Percentiles rank a stretch among this genome's conserved stretches.
Conservation (phyloP, 2,329 filamentous ascomycete species). For the Epichloe typhina region DNA sequence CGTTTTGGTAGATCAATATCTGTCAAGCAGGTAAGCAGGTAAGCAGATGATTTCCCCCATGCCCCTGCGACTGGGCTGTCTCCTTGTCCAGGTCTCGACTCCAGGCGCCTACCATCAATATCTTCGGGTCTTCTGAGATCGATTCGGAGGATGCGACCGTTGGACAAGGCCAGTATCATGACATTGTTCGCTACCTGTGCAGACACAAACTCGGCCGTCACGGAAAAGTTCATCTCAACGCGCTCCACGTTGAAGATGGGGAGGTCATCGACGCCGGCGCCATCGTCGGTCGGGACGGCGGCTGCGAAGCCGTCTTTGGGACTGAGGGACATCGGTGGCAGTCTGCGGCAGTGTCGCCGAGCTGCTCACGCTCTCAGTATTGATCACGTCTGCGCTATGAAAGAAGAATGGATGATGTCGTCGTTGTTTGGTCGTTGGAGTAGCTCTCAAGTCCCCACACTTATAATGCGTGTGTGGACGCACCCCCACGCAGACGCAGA, state of each 20-base stretch:
- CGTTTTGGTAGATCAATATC: conserved; percentile 97
- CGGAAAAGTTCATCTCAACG: conserved; percentile 86
- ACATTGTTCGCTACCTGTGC: conserved; percentile 97
- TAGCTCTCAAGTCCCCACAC: neutral
- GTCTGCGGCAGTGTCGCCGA: neutral
- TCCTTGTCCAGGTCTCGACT: neutral
- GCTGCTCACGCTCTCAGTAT: neutral
- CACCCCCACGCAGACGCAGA: neutral
- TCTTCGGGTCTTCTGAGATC: conserved; percentile 88
- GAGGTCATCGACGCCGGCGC: conserved; percentile 47
- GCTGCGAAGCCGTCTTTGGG: conserved; percentile 55
- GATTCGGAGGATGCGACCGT: conserved; percentile 83
- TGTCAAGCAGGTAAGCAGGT: conserved; percentile 21
- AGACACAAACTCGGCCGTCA: conserved; percentile 90
- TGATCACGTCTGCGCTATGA: neutral
- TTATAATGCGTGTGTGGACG: too few relatives aligned
- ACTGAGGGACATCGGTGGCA: conserved; percentile 24
- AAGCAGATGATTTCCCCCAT: neutral
- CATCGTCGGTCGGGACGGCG: conserved; percentile 46
- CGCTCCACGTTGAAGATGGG: conserved; percentile 92
- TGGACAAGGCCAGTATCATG: conserved; percentile 80
- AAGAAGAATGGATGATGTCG: neutral
- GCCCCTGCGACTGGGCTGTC: neutral
- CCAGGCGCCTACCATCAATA: conserved; percentile 58
- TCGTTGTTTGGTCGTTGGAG: neutral